Evolutionary conservation across 169 alveolate species (phyloP), one percentile per base, ranked within the genome.

Genomic region (Cyclospora cayetanensis): DNA sequence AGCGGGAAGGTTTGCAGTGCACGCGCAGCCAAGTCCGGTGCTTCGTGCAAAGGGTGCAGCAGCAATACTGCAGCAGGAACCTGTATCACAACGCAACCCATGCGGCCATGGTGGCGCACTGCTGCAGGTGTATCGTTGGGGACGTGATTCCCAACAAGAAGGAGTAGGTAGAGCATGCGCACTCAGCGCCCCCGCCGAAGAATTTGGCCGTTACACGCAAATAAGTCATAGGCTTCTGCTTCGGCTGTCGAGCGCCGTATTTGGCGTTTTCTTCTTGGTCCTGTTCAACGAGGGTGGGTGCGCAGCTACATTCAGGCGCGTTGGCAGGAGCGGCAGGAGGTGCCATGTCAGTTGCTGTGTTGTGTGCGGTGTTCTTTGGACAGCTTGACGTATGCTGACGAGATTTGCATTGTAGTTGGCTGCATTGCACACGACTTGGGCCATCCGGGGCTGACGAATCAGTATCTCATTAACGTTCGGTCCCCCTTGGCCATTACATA

Each of bases 371-470:
- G 41, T 5, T 29, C 50, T 12, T 9, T 31, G 41, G 7, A 46
- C 89, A 79, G 89, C 3, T 72, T 79, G 35, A 79, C 70, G 46
- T 79, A 79, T 60, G 72, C 42, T 29, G 89, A 79, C 72, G 89
- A 79, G 42, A 22, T 79, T 27, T 79, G 89, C 34, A 68, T 94
- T n/a, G 92, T 92, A 34, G 39, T 97, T n/a, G 99, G 99, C 9
- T 89, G 98, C 9, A 72, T 97, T 65, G 98, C 97, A 4, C 99
- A 97, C 90, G 99, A 97, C 84, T 98, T 97, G 35, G 99, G 99
- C 7, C 99, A 97, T 70, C 98, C 98, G 20, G 99, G 98, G 1
- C 94, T 95, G 95, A 97, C 97, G 37, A 97, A 97, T 65, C 94
- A 96, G 15, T 97, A 94, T 83, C 91, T 97, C 42, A 87, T 96